These are phyloP conservation scores for Pisolithus tinctorius DNA, from an alignment of 768 basidiomycete species.

Conservation along the genomic window DNA sequence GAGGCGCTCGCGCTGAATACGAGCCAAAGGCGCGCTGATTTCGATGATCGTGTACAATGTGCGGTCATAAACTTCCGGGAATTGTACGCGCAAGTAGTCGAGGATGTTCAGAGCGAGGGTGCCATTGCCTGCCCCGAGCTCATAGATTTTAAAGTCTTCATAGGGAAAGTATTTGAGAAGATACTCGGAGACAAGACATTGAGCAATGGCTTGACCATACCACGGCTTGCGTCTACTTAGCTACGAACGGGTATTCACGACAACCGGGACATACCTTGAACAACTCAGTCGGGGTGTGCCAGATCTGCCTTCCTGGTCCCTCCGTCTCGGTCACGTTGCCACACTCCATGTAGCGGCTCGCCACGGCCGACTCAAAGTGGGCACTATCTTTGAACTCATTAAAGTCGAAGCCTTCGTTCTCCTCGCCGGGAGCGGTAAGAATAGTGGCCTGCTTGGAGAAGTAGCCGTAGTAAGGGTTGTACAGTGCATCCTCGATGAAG, in stretches of 20 bases:
- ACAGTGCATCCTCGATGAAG: constrained; percentile 93
- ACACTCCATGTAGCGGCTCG: constrained; percentile 65
- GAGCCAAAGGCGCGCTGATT: constrained; percentile 76
- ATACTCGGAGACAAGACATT: constrained; percentile 87
- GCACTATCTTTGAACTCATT: constrained; percentile 52
- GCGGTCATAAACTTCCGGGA: constrained; percentile 90
- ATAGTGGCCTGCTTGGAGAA: constrained; percentile 92
- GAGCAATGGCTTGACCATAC: constrained; percentile 88
- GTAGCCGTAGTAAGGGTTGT: constrained; percentile 97
- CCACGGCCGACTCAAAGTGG: constrained; percentile 81
- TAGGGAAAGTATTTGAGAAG: constrained; percentile 94
- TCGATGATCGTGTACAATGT: constrained; percentile 94
- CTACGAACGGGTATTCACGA: background rate
- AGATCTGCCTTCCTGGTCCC: constrained; percentile 82
- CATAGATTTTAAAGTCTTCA: constrained; percentile 92
- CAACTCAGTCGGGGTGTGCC: constrained; percentile 98
- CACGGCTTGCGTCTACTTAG: constrained; percentile 58
- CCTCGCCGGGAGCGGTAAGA: constrained; percentile 53
- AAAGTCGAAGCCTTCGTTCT: constrained; percentile 59
- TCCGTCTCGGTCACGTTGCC: constrained; percentile 49
- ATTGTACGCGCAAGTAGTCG: constrained; percentile 63
- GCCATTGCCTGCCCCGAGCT: constrained; percentile 97
- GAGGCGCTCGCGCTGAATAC: constrained; percentile 65
- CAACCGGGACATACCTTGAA: constrained; percentile 64
- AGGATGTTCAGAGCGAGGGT: constrained; percentile 89